Base-by-base conservation (phyloP, 2,329 filamentous ascomycete genomes). In the Pseudopyrenochaeta lycopersici region DNA sequence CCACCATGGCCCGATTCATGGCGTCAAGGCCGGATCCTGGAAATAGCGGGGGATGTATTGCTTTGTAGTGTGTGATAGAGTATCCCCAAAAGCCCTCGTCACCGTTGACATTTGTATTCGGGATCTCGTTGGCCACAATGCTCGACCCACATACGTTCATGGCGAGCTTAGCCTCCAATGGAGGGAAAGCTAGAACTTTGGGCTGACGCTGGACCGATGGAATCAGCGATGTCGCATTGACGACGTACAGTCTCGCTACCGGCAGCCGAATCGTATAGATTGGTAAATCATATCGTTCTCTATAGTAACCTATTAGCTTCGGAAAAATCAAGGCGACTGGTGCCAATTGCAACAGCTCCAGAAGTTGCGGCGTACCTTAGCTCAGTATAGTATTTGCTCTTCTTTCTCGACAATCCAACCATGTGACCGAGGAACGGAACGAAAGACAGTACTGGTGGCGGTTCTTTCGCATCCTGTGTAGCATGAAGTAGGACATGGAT, bases 221-320 rank as follows among this genome's bases (percentile, higher is more conserved):
- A 12, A 33, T 33, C 4, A 33, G 31, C 4, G 4, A 6, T 4
- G 31, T 64, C 1, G 65, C 70, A 1, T 74, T 77, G 17, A 79
- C 65, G 9, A 80, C 63, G 39, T 80, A 80, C 44, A 79, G 66
- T 55, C 77, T 72, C 38, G 66, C 58, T 1, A 73, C 72, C 0
- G 75, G 74, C 3, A 80, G 52, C 3, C 66, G 41, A 35, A 81
- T 54, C 4, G 76, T 80, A 49, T 76, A 78, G 35, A 80, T 77
- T 0, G 78, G 76, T 1, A 63, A 36, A 20, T 52, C 30, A 23
- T 49, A 56, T 23, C 46, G 48, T 29, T 62, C 49, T 7, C 60
- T 63, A 17, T n/a, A n/a, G n/a, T n/a, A n/a, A n/a, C n/a, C n/a
- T n/a, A n/a, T n/a, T n/a, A n/a, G n/a, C n/a, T n/a, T n/a, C n/a